Conservation (phyloP, 176 grass and related monocot species). For the Triticum monococcum region DNA sequence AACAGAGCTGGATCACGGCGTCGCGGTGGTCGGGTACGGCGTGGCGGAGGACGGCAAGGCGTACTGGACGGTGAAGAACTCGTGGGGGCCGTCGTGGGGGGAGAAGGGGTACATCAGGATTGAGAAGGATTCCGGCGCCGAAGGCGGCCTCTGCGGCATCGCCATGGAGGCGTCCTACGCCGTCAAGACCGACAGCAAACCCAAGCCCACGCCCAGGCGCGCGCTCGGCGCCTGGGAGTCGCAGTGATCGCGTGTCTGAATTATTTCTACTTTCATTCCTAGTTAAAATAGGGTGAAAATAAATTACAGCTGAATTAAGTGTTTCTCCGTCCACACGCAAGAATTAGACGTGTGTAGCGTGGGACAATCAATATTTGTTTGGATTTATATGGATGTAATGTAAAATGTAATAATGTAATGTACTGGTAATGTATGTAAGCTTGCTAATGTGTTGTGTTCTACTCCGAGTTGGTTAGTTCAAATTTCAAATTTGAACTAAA, state of each 20-base stretch:
- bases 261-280: neutral
- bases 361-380: no score
- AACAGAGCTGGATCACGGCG: constrained; percentile 71
- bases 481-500: no score
- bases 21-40: constrained; percentile 71
- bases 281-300: neutral
- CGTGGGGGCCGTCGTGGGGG: constrained; percentile 61
- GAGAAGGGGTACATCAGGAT: constrained; percentile 73
- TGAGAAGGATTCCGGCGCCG: constrained; percentile 30
- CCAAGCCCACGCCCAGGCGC: constrained; percentile 34
- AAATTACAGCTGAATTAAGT: neutral
- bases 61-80: constrained; percentile 88
- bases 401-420: neutral
- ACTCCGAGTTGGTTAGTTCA: no score
- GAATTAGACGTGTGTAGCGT: neutral
- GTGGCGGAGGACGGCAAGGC: constrained; percentile 22
- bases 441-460: no score
- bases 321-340: neutral
- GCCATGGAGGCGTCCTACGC: constrained; percentile 81
- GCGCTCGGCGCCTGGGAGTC: neutral
- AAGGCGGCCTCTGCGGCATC: constrained; percentile 74
- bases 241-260: constrained; percentile 11
- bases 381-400: neutral
- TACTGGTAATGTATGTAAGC: no score
- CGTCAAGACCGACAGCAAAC: constrained; percentile 62